Percentiles rank a stretch among this genome's conserved stretches.
These are phyloP conservation scores for Aspergillus nidulans DNA, from an alignment of 495 filamentous ascomycete species.

Conservation along the genomic window DNA sequence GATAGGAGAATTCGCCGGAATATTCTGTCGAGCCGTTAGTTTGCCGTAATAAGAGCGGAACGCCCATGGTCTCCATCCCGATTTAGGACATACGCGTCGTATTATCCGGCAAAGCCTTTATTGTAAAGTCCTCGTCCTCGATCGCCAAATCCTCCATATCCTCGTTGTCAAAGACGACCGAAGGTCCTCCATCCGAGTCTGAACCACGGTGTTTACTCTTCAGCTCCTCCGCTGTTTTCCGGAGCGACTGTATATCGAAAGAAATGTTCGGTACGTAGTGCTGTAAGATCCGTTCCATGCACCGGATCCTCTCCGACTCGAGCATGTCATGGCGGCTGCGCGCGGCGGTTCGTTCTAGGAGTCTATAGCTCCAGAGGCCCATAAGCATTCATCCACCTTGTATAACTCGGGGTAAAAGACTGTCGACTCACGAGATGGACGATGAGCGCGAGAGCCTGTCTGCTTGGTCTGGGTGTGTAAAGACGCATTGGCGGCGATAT, in stretches of 20 bases:
- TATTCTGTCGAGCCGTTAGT: conserved; percentile 36
- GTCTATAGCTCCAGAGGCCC: conserved; percentile 17
- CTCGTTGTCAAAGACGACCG: conserved; percentile 31
- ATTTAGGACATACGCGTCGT: conserved; percentile 40
- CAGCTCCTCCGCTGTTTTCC: conserved; percentile 37
- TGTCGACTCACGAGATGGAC: conserved; percentile 33
- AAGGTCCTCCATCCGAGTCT: conserved; percentile 30
- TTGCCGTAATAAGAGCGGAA: background rate
- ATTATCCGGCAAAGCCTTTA: conserved; percentile 45
- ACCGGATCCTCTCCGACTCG: conserved; percentile 41
- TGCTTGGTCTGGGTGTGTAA: conserved; percentile 39
- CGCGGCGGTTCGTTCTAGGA: conserved; percentile 33
- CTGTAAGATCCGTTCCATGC: conserved; percentile 42
- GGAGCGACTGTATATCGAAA: conserved; percentile 41
- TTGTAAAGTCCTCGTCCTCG: conserved; percentile 44
- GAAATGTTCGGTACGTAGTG: conserved; percentile 42
- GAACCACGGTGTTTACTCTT: conserved; percentile 35
- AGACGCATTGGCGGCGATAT: conserved; percentile 46
- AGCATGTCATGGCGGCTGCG: conserved; percentile 38
- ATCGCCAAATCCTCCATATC: conserved; percentile 42
- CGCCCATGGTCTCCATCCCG: too few relatives aligned
- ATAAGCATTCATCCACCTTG: background rate
- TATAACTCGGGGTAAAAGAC: background rate
- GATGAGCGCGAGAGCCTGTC: conserved; percentile 34
- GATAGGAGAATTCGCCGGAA: conserved; percentile 49